Evolutionary conservation across 2,329 filamentous ascomycete species (phyloP).

Genomic region (Atkinsonella hypoxylon): DNA sequence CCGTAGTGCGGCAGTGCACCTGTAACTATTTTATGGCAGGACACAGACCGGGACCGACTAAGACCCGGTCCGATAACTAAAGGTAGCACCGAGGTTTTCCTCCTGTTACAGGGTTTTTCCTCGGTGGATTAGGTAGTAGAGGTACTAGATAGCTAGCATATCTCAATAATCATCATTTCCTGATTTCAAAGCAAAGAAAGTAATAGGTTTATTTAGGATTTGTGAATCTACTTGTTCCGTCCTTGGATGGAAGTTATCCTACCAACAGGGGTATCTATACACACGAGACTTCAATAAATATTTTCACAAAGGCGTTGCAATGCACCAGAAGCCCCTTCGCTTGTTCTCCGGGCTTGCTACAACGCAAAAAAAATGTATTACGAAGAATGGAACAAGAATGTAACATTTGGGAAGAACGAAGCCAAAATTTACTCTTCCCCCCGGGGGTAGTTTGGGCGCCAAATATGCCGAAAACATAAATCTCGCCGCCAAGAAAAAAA

Average conservation of each 20-base stretch:
- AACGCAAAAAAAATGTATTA: background rate
- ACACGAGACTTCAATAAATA: constrained; percentile 1
- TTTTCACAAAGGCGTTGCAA: background rate
- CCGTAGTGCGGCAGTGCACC: too few relatives aligned
- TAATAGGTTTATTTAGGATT: background rate
- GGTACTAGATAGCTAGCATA: too few relatives aligned
- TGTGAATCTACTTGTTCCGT: background rate
- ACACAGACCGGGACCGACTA: too few relatives aligned
- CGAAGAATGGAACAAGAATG: background rate
- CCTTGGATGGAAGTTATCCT: background rate
- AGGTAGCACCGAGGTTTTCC: too few relatives aligned
- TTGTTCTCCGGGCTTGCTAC: background rate
- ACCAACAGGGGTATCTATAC: constrained; percentile 3
- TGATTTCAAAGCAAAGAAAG: background rate
- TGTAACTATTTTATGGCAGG: too few relatives aligned
- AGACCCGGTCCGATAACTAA: too few relatives aligned
- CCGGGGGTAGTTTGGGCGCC: background rate
- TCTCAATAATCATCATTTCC: background rate
- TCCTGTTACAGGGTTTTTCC: too few relatives aligned
- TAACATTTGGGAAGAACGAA: background rate
- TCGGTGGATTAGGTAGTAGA: too few relatives aligned
- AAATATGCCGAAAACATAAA: background rate
- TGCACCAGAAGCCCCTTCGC: background rate
- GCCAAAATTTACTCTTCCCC: background rate
- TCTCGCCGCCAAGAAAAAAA: too few relatives aligned